A percentile compares a stretch with the other conserved stretches of the same genome.
These are phyloP conservation scores for Wickerhamomyces xylosicus DNA, from an alignment of 805 yeast genomes.

Conservation along the genomic window DNA sequence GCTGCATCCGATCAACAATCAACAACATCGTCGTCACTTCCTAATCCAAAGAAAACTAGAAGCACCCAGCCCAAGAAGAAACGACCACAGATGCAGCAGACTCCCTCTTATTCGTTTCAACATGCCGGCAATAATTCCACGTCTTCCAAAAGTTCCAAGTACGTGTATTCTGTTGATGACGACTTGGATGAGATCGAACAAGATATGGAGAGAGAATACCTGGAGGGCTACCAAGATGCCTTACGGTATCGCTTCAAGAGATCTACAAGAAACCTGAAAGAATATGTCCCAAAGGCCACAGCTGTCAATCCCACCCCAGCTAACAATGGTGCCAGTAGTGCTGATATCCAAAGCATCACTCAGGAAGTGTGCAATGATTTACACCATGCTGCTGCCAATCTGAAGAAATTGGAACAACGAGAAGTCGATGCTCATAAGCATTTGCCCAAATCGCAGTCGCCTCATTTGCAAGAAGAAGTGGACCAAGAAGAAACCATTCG, in stretches of 20 bases:
- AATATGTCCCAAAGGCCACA: not conserved
- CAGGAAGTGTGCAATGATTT: conserved; percentile 13
- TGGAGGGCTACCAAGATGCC: conserved; percentile 71
- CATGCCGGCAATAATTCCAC: not conserved
- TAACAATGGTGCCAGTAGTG: conserved; percentile 1
- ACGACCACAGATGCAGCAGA: conserved; percentile 13
- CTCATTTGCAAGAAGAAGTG: conserved; percentile 1
- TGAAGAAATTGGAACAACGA: conserved; percentile 15
- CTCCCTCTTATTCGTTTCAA: conserved; percentile 11
- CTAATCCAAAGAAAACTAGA: too few species aligned
- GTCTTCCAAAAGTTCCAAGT: conserved; percentile 10
- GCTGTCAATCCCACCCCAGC: not conserved
- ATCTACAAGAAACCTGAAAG: conserved; percentile 14
- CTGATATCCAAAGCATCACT: conserved; percentile 8
- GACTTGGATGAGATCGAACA: conserved; percentile 63
- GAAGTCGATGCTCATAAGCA: conserved; percentile 15
- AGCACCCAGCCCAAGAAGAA: conserved; percentile 11
- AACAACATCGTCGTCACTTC: too few species aligned
- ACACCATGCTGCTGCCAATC: conserved; percentile 16
- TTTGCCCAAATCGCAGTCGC: not conserved
- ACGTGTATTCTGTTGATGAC: conserved; percentile 72
- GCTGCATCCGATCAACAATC: not conserved
- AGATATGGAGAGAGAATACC: conserved; percentile 45
- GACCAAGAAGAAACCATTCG: conserved; percentile 3
- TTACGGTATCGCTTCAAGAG: conserved; percentile 35